Base-by-base conservation (phyloP, 805 yeast species). In the Kluyveromyces nonfermentans region DNA sequence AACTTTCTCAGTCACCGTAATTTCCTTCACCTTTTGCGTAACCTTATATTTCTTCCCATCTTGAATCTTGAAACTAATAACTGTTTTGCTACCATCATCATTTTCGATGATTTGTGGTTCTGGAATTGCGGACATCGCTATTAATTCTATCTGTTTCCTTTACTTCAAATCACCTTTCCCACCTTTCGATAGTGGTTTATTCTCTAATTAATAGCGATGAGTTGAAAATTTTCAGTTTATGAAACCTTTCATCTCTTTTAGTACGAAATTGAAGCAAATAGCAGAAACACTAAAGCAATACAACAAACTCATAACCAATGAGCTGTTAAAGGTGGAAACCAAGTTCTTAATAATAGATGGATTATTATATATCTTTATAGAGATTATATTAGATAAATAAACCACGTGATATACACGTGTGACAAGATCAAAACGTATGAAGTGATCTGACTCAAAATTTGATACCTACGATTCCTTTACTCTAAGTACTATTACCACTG, bases 51-150 rank as follows among this genome's bases (percentile, higher is more conserved):
- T 88, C 64, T 85, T 80, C 47, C 95, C 95, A 48, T 82, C 79
- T 55, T 84, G 82, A 51, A 77, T 68, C 59, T 83, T 75, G 70
- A 73, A 89, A 35, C 89, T 77, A 46, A 88, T 75, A 43, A 90
- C 80, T 8, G 96, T 86, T 67, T 85, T 87, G 47, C 96, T 84
- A 44, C 96, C 96, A 60, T 89, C 97, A 32, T 79, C 70, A 62
- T 88, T 87, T 37, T 75, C 75, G 43, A 79, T 83, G 55, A 86
- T 74, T 62, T 80, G 82, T 42, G 95, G 83, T 37, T 81, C 72
- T 42, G 80, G 80, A 51, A 85, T 75, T 53, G 82, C 87, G 57
- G 75, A 56, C 36, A 36, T 43, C 3, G 17, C 30, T 4, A 25
- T 6, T 25, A 25, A 25, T 36, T 16, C 9, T 33, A n/a, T 33